phyloP scores from a whole-genome alignment of 441 rosid genomes.

The Mallotus japonicus region DNA sequence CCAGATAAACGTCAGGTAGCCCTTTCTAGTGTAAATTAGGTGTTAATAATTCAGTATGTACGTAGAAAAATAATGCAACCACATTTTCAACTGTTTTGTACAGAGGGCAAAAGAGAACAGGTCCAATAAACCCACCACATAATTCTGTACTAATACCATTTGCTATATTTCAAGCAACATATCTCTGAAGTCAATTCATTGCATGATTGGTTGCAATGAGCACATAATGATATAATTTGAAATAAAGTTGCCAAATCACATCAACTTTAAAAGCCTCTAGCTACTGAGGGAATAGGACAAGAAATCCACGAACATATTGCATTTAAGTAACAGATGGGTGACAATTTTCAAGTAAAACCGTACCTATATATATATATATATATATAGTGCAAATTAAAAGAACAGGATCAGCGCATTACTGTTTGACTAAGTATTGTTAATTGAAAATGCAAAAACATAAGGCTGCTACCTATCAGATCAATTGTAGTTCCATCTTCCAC shows the following conservation, averaged over 20 bases:
- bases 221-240: neutral
- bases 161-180: neutral
- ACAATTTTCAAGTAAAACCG: neutral
- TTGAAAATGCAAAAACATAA: neutral
- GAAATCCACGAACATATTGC: neutral
- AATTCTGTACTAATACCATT: neutral
- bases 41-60: neutral
- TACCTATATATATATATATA: neutral
- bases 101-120: neutral
- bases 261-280: conserved; percentile 3
- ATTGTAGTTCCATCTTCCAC: conserved; percentile 87
- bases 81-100: neutral
- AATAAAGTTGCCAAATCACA: neutral
- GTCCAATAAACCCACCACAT: neutral
- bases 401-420: neutral
- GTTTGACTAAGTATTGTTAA: neutral
- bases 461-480: conserved; percentile 70
- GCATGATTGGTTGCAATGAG: neutral
- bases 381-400: neutral
- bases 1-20: neutral
- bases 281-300: neutral
- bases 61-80: neutral
- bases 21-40: neutral
- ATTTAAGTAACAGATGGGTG: neutral
- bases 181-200: neutral